phyloP scores from a whole-genome alignment of 495 filamentous ascomycete genomes.

The Podospora comata region DNA sequence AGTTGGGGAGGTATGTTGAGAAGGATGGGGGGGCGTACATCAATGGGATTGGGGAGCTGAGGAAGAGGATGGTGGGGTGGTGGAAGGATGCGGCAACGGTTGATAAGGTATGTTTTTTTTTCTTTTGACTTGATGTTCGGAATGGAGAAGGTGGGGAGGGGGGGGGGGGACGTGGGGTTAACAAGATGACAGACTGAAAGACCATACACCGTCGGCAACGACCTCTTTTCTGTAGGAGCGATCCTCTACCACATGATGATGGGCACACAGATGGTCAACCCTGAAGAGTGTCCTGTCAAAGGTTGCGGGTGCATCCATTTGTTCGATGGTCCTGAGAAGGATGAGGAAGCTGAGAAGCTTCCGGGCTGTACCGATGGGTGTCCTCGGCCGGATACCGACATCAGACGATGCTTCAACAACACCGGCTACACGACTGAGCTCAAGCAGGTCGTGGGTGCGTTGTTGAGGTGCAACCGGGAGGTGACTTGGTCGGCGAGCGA shows the following conservation, averaged over 20 bases:
- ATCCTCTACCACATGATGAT: conserved; percentile 42
- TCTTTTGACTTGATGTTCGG: not conserved
- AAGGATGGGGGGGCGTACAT: not conserved
- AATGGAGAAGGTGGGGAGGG: not conserved
- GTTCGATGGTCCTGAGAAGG: not conserved
- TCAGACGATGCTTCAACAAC: not conserved
- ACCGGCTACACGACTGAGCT: conserved; percentile 28
- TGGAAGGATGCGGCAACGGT: not conserved
- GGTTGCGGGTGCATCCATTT: conserved; percentile 22
- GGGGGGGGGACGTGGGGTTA: not conserved
- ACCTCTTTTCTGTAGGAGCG: conserved; percentile 37
- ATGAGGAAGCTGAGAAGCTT: not conserved
- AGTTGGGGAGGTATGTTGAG: not conserved
- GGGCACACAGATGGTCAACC: conserved; percentile 23
- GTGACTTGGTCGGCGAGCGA: conserved; percentile 19
- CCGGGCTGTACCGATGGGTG: not conserved
- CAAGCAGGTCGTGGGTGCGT: conserved; percentile 20
- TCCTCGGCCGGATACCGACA: not conserved
- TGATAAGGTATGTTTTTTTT: not conserved
- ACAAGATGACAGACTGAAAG: conserved; percentile 21
- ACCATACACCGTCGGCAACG: conserved; percentile 32
- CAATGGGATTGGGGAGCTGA: not conserved
- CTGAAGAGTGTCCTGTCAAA: conserved; percentile 27
- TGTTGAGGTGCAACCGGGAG: conserved; percentile 27
- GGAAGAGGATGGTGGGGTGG: not conserved